Evolutionary conservation across 2,329 filamentous ascomycete genomes (phyloP).

Genomic region (Gyromitra esculenta): DNA sequence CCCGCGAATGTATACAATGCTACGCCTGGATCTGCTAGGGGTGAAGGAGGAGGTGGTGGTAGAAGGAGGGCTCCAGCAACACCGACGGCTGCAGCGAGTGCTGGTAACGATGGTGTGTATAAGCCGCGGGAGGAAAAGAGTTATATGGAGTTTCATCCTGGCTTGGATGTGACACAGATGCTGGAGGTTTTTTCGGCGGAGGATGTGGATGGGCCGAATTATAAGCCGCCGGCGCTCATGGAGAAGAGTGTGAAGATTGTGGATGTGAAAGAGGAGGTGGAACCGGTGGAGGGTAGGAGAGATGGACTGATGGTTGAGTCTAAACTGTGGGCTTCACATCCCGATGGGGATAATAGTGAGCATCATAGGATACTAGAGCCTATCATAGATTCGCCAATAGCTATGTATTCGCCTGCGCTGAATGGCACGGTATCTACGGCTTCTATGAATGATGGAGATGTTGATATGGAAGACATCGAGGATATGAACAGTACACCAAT

Average conservation of each 20-base stretch:
- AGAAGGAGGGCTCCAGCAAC: constrained; percentile 63
- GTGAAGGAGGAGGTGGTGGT: constrained; percentile 3
- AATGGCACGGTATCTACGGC: constrained; percentile 37
- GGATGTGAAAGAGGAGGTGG: constrained; percentile 53
- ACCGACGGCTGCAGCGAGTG: constrained; percentile 65
- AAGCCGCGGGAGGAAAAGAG: constrained; percentile 96
- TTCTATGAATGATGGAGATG: constrained; percentile 44
- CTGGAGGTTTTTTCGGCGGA: constrained; percentile 54
- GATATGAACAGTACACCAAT: constrained; percentile 31
- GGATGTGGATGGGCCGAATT: constrained; percentile 56
- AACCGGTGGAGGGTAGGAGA: constrained; percentile 22
- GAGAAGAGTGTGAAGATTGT: constrained; percentile 42
- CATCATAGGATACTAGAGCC: constrained; percentile 29
- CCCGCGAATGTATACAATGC: constrained; percentile 51
- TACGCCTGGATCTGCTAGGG: constrained; percentile 16
- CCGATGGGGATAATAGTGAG: constrained; percentile 30
- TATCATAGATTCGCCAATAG: constrained; percentile 19
- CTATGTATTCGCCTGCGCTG: constrained; percentile 25
- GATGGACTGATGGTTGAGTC: constrained; percentile 4
- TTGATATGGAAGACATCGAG: constrained; percentile 46
- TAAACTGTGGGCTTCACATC: constrained; percentile 22
- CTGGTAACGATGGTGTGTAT: constrained; percentile 72
- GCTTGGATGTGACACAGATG: constrained; percentile 80
- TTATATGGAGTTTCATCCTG: constrained; percentile 97
- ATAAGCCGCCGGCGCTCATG: constrained; percentile 52